A percentile compares a stretch with the other conserved stretches of the same genome.
Evolutionary conservation across 176 grass and related monocot species (phyloP).

Genomic region (Avena sativa): DNA sequence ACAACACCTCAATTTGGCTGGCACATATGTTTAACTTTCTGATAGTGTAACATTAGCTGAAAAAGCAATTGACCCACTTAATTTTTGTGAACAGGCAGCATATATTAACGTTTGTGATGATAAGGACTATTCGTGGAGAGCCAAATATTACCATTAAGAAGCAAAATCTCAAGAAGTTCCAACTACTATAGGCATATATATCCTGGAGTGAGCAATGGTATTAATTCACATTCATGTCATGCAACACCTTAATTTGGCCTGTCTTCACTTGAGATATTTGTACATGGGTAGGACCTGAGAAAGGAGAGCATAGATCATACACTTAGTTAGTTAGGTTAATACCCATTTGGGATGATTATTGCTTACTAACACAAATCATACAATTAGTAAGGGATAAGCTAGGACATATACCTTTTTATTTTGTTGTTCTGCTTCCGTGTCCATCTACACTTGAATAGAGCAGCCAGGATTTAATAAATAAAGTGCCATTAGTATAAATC

Average conservation of each 20-base stretch:
- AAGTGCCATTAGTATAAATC: too few species aligned
- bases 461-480: too few species aligned
- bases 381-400: too few species aligned
- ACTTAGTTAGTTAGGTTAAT: too few species aligned
- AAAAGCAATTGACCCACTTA: neutral
- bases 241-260: neutral
- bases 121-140: conserved; percentile 62
- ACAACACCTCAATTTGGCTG: neutral
- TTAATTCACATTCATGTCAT: conserved; percentile 22
- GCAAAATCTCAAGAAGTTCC: conserved; percentile 74
- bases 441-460: too few species aligned
- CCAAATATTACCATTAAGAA: conserved; percentile 74
- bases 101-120: conserved; percentile 88
- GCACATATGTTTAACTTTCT: neutral
- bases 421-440: too few species aligned
- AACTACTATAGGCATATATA: conserved; percentile 86
- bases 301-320: too few species aligned
- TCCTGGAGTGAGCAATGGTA: conserved; percentile 95
- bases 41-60: neutral
- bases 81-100: conserved; percentile 59
- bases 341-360: too few species aligned
- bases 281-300: too few species aligned
- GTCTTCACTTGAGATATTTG: too few species aligned
- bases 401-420: too few species aligned
- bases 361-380: too few species aligned